These are phyloP conservation scores for Suhomyces coccinellae DNA, from an alignment of 1,139 yeast species.

Conservation along the genomic window DNA sequence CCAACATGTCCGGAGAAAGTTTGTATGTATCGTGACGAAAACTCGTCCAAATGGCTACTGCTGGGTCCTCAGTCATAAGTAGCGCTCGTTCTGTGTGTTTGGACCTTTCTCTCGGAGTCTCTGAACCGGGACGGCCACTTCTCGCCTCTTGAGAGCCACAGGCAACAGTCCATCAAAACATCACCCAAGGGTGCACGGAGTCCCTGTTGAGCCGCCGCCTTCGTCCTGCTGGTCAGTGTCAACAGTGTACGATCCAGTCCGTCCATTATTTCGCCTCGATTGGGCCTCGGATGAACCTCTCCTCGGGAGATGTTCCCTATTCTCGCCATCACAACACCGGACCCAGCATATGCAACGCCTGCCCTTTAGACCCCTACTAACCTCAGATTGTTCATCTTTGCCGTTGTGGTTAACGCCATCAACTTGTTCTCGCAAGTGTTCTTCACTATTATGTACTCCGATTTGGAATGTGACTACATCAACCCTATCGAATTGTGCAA, in stretches of 20 bases:
- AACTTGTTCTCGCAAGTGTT: slow-evolving; percentile 89
- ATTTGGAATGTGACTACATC: slow-evolving; percentile 91
- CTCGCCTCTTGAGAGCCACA: too few species aligned
- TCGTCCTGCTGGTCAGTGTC: too few species aligned
- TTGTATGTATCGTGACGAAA: slow-evolving; percentile 22
- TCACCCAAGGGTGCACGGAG: too few species aligned
- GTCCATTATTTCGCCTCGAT: background rate
- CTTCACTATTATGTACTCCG: slow-evolving; percentile 91
- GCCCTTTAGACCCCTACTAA: slow-evolving; percentile 1
- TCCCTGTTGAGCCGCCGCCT: too few species aligned
- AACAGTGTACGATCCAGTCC: too few species aligned
- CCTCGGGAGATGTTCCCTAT: too few species aligned
- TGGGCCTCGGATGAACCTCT: background rate
- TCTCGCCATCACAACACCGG: background rate
- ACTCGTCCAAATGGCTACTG: background rate
- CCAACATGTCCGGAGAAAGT: slow-evolving; percentile 28
- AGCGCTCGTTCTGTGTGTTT: background rate
- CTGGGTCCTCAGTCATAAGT: background rate
- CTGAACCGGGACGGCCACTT: too few species aligned
- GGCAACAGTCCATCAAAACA: too few species aligned
- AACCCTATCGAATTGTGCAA: slow-evolving; percentile 96
- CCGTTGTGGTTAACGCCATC: slow-evolving; percentile 83
- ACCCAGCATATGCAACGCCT: background rate
- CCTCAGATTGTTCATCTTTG: slow-evolving; percentile 70
- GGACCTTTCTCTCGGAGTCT: background rate